Conservation (phyloP, 805 yeast species). For the Metschnikowia picachoensis region DNA sequence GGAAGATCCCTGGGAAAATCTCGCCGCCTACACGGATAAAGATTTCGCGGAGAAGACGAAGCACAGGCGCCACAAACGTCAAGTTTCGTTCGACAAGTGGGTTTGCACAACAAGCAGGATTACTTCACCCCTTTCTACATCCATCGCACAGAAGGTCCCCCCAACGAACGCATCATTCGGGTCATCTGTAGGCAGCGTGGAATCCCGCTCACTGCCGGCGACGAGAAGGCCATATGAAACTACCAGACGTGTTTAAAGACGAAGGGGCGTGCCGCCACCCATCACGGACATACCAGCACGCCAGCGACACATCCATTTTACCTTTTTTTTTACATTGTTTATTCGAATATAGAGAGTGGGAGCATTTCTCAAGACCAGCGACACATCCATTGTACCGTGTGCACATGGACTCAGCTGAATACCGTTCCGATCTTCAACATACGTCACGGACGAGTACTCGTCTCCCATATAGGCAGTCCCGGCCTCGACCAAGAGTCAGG, state of each 20-base stretch:
- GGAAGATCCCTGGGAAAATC: too few relatives aligned
- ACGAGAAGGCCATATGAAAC: neutral
- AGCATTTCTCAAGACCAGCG: too few relatives aligned
- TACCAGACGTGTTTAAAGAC: neutral
- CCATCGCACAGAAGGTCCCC: neutral
- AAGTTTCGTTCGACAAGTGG: too few relatives aligned
- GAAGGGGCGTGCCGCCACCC: neutral
- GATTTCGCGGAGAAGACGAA: too few relatives aligned
- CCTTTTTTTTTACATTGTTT: too few relatives aligned
- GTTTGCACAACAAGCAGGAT: neutral
- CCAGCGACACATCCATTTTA: too few relatives aligned
- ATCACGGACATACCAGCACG: neutral
- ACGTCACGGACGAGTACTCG: constrained; percentile 1
- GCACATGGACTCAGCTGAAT: neutral
- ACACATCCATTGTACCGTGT: neutral
- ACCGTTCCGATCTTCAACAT: neutral
- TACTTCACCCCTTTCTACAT: neutral
- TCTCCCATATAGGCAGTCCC: neutral
- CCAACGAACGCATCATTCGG: neutral
- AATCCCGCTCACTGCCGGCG: neutral
- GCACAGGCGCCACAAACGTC: too few relatives aligned
- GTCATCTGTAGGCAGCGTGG: neutral
- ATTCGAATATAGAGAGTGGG: too few relatives aligned
- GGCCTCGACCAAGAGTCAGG: neutral
- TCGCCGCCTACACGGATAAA: too few relatives aligned